Conservation (phyloP, 1,284 basidiomycete species). For the Inonotus obliquus region DNA sequence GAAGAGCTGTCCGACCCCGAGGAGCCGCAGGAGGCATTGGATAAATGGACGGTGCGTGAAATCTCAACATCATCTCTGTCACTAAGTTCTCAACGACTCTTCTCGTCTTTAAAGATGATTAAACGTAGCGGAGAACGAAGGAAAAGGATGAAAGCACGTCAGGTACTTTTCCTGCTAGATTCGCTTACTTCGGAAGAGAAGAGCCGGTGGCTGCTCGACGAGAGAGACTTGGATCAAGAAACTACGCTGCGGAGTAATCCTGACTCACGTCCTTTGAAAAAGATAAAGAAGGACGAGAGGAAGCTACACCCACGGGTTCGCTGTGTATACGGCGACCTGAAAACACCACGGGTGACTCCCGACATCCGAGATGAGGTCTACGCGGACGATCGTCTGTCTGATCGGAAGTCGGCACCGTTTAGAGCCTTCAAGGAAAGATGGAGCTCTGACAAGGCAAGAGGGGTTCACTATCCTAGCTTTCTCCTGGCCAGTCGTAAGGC, state of each 20-base stretch:
- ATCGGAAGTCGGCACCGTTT: neutral
- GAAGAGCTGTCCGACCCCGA: neutral
- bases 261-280: neutral
- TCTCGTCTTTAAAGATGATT: neutral
- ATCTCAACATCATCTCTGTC: neutral
- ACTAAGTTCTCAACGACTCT: neutral
- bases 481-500: neutral
- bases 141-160: neutral
- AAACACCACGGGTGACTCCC: neutral
- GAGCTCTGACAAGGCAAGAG: neutral
- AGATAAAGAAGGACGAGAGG: neutral
- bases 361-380: neutral
- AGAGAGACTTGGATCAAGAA: neutral
- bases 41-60: neutral
- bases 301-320: neutral
- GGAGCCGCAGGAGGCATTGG: neutral
- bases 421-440: neutral
- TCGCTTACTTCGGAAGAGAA: neutral
- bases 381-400: neutral
- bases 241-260: neutral
- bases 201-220: neutral
- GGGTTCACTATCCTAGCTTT: neutral
- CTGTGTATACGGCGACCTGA: neutral
- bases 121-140: neutral
- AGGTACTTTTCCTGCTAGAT: neutral